Evolutionary conservation across 2,329 filamentous ascomycete species (phyloP).

Genomic region (Xylaria arbuscula): DNA sequence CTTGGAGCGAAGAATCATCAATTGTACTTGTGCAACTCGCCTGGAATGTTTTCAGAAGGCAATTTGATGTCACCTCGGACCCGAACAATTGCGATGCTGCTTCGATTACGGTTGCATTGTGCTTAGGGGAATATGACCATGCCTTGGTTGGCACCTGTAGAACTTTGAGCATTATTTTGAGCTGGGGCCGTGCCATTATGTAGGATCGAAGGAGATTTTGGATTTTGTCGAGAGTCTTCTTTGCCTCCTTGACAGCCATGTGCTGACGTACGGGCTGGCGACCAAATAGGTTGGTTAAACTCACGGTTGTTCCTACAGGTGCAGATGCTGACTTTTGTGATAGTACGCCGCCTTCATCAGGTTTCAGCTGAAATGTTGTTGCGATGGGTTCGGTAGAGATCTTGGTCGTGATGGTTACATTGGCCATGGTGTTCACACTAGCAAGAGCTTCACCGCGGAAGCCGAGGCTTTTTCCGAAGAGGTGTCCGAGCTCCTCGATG

Average conservation of each 20-base stretch:
- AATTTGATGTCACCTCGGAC: constrained; percentile 65
- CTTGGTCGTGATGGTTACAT: constrained; percentile 71
- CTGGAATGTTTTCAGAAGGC: constrained; percentile 54
- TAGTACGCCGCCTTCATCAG: constrained; percentile 55
- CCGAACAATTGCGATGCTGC: constrained; percentile 72
- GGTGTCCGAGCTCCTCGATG: constrained; percentile 69
- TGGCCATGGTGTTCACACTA: constrained; percentile 69
- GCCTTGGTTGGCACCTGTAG: constrained; percentile 62
- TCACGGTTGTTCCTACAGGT: constrained; percentile 76
- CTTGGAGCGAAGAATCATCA: constrained; percentile 24
- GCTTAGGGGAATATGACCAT: constrained; percentile 72
- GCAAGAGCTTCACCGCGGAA: constrained; percentile 82
- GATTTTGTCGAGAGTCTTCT: constrained; percentile 67
- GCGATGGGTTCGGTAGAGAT: constrained; percentile 71
- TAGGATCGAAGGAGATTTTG: constrained; percentile 72
- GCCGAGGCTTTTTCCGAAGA: constrained; percentile 72
- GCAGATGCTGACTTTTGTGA: constrained; percentile 57
- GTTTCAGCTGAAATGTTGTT: constrained; percentile 57
- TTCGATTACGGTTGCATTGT: constrained; percentile 63
- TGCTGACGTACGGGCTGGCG: constrained; percentile 72
- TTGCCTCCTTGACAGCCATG: constrained; percentile 65
- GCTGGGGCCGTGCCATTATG: constrained; percentile 71
- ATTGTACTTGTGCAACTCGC: constrained; percentile 25
- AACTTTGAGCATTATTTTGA: constrained; percentile 71
- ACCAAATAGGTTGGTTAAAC: constrained; percentile 68